These are phyloP conservation scores for Hyparrhenia diplandra DNA, from an alignment of 176 grass and related monocot species.

Conservation along the genomic window DNA sequence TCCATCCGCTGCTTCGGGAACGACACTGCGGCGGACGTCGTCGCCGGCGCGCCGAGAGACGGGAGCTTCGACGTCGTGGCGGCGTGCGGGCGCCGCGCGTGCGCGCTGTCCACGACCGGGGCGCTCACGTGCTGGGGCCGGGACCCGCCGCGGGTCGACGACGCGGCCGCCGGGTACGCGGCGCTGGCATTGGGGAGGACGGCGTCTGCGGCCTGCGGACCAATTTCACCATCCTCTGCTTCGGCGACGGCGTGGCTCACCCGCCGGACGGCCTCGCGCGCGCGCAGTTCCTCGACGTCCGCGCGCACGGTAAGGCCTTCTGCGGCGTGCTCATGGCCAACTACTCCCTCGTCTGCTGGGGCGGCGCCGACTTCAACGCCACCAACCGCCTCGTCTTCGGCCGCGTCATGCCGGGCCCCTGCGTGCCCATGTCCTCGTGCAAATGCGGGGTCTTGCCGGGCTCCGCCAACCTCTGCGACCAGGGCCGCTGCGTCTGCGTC, in stretches of 20 bases:
- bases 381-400: conserved; percentile 52
- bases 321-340: conserved; percentile 74
- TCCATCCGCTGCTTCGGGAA: conserved; percentile 69
- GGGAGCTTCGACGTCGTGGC: conserved; percentile 39
- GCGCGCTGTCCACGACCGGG: conserved; percentile 44
- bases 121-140: conserved; percentile 59
- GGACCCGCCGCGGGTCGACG: conserved; percentile 21
- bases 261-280: conserved; percentile 22
- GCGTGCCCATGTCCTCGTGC: conserved; percentile 40
- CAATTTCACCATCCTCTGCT: conserved; percentile 62
- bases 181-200: conserved; percentile 52
- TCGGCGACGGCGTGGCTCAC: conserved; percentile 32
- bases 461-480: conserved; percentile 58
- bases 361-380: conserved; percentile 32
- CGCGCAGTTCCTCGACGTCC: conserved; percentile 52
- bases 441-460: conserved; percentile 60
- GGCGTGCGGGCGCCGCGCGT: conserved; percentile 46
- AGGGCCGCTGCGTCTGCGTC: conserved; percentile 42
- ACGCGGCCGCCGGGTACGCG: conserved; percentile 18
- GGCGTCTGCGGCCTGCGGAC: conserved; percentile 55
- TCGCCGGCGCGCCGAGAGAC: conserved; percentile 18
- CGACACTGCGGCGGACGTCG: conserved; percentile 10
- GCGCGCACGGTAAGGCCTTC: conserved; percentile 39
- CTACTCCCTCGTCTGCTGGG: conserved; percentile 92
- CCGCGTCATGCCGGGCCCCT: conserved; percentile 67